Evolutionary conservation across 257 asterid genomes (phyloP).

Genomic region (Avicennia marina): DNA sequence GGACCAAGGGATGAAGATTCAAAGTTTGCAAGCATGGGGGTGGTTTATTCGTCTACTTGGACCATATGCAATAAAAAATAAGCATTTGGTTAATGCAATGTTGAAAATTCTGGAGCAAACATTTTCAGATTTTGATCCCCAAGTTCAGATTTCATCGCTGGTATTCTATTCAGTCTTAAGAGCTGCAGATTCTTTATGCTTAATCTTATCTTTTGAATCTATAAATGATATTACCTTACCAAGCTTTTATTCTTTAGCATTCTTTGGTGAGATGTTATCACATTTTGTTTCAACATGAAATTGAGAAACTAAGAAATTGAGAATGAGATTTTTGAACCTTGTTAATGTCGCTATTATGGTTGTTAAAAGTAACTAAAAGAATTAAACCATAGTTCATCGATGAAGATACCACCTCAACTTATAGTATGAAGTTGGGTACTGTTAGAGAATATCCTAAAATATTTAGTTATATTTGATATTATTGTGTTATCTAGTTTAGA

Average conservation of each 20-base stretch:
- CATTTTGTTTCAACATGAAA: no score
- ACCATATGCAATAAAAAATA: slow-evolving; percentile 46
- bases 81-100: slow-evolving; percentile 67
- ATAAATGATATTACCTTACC: slow-evolving; percentile 7
- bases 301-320: no score
- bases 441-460: no score
- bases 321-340: no score
- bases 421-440: no score
- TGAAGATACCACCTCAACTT: no score
- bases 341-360: no score
- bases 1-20: slow-evolving; percentile 66
- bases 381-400: no score
- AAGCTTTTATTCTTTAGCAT: background rate
- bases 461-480: no score
- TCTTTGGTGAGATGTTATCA: slow-evolving; percentile 2
- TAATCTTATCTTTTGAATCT: slow-evolving; percentile 4
- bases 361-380: no score
- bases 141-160: slow-evolving; percentile 79
- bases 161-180: slow-evolving; percentile 29
- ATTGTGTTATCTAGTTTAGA: no score
- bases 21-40: slow-evolving; percentile 74
- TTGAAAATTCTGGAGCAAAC: slow-evolving; percentile 65
- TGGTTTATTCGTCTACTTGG: slow-evolving; percentile 78
- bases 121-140: slow-evolving; percentile 65
- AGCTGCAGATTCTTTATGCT: slow-evolving; percentile 1